These are phyloP conservation scores for Trifolium fragiferum DNA, from an alignment of 306 rosid genomes.

Conservation along the genomic window DNA sequence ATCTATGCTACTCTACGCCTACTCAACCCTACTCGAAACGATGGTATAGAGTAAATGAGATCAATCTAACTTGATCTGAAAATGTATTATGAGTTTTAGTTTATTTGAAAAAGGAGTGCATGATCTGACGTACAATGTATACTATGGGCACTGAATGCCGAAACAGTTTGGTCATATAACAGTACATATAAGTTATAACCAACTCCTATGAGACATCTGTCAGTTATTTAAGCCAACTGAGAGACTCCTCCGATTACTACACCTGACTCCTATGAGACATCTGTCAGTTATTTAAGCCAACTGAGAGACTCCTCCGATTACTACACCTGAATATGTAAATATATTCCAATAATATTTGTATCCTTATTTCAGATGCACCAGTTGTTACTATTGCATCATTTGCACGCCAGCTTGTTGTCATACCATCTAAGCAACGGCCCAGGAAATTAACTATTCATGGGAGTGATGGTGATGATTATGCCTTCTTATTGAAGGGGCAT, in stretches of 20 bases:
- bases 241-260: constrained; percentile 10
- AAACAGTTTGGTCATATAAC: constrained; percentile 5
- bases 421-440: constrained; percentile 96
- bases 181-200: neutral
- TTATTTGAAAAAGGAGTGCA: neutral
- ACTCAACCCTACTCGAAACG: neutral
- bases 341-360: constrained; percentile 19
- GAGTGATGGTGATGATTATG: constrained; percentile 93
- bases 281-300: neutral
- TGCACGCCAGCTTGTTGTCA: constrained; percentile 91
- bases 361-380: constrained; percentile 63
- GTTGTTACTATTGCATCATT: constrained; percentile 92
- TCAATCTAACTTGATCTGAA: neutral
- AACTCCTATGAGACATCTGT: neutral
- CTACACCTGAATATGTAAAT: neutral
- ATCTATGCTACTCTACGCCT: constrained; percentile 13
- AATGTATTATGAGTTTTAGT: neutral
- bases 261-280: neutral
- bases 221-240: neutral
- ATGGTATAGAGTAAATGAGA: constrained; percentile 1
- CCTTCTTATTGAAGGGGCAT: constrained; percentile 96
- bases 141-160: neutral
- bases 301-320: neutral
- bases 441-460: constrained; percentile 94
- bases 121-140: neutral